Base-by-base conservation (phyloP, 805 yeast species). In the Scheffersomyces spartinae region DNA sequence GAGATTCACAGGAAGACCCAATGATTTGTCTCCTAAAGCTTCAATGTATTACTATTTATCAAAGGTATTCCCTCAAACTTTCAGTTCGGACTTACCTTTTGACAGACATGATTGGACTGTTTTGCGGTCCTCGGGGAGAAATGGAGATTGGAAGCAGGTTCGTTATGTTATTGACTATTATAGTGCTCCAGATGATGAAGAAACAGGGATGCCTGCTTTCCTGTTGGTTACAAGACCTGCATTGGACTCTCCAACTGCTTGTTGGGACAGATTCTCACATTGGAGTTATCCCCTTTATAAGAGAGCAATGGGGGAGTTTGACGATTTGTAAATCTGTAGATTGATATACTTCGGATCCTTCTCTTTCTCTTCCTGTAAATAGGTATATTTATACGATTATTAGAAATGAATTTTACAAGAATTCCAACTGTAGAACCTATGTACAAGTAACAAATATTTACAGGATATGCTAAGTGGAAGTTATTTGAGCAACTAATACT, bases 91-190 rank as follows among this genome's bases (percentile, higher is more conserved):
- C 35, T 83, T 94, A 4, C 99, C 99, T 5, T 91, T 91, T 44
- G 99, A 91, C 52, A 74, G 99, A 49, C 99, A 91, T 43, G 99
- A 91, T 55, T 91, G 99, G 99, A 80, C 94, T 3, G 95, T 91
- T 4, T 61, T 88, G 38, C 68, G 98, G 42, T 62, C 71, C 8
- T 53, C 50, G 26, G 71, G 71, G 3, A 28, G 26, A 10, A 23
- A 44, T 10, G 49, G 61, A 10, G 63, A 58, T 11, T 80, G 86
- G 81, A 58, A 64, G 26, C 58, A 74, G 39, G 85, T 91, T 12
- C 68, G 98, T 34, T 91, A 91, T 42, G 94, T 91, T 16, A 85
- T 91, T 42, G 99, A 91, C 49, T 91, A 88, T 50, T 91, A 91
- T 48, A 74, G 84, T n/a, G 95, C 94, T 3, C 94, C 95, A 5